These are phyloP conservation scores for Astraeus odoratus DNA, from an alignment of 768 basidiomycete species.

Conservation along the genomic window DNA sequence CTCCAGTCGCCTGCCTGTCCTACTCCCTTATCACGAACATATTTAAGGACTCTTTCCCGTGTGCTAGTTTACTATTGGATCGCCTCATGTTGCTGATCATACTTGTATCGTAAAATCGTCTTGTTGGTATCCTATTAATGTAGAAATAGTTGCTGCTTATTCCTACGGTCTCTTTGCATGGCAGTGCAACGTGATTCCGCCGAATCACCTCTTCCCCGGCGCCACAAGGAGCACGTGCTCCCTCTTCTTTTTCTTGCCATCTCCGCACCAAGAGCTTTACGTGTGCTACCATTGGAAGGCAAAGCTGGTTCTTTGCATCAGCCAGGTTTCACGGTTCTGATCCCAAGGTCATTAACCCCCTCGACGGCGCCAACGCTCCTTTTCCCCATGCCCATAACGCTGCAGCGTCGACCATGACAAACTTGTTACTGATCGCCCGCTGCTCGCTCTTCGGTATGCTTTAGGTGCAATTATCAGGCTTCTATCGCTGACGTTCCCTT, in stretches of 20 bases:
- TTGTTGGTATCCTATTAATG: slow-evolving; percentile 15
- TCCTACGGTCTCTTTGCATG: too few species aligned
- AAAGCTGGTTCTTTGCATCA: slow-evolving; percentile 25
- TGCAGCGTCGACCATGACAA: slow-evolving; percentile 33
- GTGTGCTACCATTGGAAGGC: slow-evolving; percentile 10
- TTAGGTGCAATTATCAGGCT: not conserved
- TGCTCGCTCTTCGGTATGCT: slow-evolving; percentile 53
- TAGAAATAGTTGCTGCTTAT: too few species aligned
- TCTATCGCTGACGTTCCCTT: not conserved
- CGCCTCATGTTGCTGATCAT: slow-evolving; percentile 11
- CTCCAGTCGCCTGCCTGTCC: too few species aligned
- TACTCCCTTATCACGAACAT: too few species aligned
- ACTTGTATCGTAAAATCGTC: slow-evolving; percentile 13
- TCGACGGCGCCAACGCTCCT: slow-evolving; percentile 26
- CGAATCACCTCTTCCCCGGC: too few species aligned
- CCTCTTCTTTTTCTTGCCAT: not conserved
- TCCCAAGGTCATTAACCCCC: slow-evolving; percentile 23
- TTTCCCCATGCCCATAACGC: slow-evolving; percentile 22
- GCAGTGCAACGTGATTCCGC: too few species aligned
- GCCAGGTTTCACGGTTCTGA: slow-evolving; percentile 1
- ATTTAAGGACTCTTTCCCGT: too few species aligned
- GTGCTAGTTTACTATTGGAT: slow-evolving; percentile 17
- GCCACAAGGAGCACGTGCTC: too few species aligned
- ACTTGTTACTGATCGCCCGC: slow-evolving; percentile 43
- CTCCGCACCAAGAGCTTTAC: slow-evolving; percentile 1